A percentile compares a stretch with the other conserved stretches of the same genome.
Conservation (phyloP, 116 monocot genomes). For the Thalassia testudinum region DNA sequence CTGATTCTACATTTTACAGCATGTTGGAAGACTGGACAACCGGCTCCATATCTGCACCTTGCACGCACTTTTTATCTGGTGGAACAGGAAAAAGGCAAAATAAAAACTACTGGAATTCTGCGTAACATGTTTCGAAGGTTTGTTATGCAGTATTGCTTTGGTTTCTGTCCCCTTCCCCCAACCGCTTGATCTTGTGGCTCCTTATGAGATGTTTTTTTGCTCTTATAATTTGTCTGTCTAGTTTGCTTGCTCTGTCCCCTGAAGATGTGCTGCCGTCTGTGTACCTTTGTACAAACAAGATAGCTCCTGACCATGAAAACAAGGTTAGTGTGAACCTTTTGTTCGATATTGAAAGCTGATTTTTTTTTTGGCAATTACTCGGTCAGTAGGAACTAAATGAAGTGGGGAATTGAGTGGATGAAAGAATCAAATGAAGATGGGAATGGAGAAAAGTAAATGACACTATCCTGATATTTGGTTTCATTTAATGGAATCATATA, state of each 20-base stretch:
- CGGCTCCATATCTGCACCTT: slow-evolving; percentile 84
- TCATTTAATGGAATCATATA: too few species aligned
- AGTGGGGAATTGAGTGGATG: too few species aligned
- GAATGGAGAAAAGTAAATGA: too few species aligned
- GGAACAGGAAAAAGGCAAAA: slow-evolving; percentile 82
- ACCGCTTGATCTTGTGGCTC: not conserved
- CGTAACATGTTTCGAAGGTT: slow-evolving; percentile 99
- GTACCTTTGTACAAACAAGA: slow-evolving; percentile 86
- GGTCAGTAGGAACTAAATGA: too few species aligned
- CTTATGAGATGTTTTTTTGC: not conserved
- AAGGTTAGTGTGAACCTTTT: slow-evolving; percentile 58
- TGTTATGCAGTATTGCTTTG: not conserved
- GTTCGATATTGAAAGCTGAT: too few species aligned
- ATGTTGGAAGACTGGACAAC: slow-evolving; percentile 77
- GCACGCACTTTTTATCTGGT: slow-evolving; percentile 78
- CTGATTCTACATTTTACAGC: slow-evolving; percentile 53
- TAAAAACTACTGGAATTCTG: slow-evolving; percentile 66
- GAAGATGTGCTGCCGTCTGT: slow-evolving; percentile 85
- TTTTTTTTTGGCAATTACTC: too few species aligned
- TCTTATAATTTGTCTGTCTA: slow-evolving; percentile 7
- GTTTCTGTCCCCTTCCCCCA: slow-evolving; percentile 2
- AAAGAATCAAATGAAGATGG: too few species aligned
- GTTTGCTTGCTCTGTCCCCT: slow-evolving; percentile 79
- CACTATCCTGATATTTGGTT: too few species aligned
- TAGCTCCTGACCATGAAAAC: slow-evolving; percentile 84